Conservation (phyloP, 768 basidiomycete genomes). For the Mycena latifolia region DNA sequence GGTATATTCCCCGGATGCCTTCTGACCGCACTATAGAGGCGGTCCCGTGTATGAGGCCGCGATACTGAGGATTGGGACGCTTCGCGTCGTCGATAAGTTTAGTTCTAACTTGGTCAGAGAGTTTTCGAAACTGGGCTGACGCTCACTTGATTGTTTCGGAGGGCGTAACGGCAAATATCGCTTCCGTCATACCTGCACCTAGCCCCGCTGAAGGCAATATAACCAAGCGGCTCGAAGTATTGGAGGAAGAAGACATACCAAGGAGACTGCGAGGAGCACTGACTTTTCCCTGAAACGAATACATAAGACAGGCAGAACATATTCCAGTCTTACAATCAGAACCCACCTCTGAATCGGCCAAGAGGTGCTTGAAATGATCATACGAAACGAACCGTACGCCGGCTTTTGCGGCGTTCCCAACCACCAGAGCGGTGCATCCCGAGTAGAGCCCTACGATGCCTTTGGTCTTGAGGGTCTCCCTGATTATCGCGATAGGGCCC, state of each 20-base stretch:
- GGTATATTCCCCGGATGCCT: conserved; percentile 87
- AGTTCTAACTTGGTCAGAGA: conserved; percentile 66
- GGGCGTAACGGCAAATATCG: conserved; percentile 94
- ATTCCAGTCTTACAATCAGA: not conserved
- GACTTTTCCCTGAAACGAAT: conserved; percentile 83
- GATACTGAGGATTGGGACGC: conserved; percentile 85
- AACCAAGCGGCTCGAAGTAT: not conserved
- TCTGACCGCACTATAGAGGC: conserved; percentile 84
- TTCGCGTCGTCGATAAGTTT: conserved; percentile 97
- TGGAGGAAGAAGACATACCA: conserved; percentile 55
- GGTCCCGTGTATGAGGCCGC: conserved; percentile 90
- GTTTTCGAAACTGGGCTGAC: not conserved
- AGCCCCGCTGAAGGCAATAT: conserved; percentile 67
- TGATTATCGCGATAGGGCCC: conserved; percentile 79
- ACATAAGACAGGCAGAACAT: conserved; percentile 4
- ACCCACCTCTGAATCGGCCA: conserved; percentile 85
- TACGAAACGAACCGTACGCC: conserved; percentile 97
- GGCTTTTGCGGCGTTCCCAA: conserved; percentile 94
- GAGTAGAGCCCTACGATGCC: conserved; percentile 93
- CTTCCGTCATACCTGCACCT: conserved; percentile 93
- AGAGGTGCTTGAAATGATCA: conserved; percentile 87
- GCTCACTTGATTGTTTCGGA: conserved; percentile 98
- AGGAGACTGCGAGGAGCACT: conserved; percentile 87
- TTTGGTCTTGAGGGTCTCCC: conserved; percentile 77
- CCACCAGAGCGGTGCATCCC: conserved; percentile 88